phyloP scores from a whole-genome alignment of 768 basidiomycete genomes.

The Gymnopilus dilepis region DNA sequence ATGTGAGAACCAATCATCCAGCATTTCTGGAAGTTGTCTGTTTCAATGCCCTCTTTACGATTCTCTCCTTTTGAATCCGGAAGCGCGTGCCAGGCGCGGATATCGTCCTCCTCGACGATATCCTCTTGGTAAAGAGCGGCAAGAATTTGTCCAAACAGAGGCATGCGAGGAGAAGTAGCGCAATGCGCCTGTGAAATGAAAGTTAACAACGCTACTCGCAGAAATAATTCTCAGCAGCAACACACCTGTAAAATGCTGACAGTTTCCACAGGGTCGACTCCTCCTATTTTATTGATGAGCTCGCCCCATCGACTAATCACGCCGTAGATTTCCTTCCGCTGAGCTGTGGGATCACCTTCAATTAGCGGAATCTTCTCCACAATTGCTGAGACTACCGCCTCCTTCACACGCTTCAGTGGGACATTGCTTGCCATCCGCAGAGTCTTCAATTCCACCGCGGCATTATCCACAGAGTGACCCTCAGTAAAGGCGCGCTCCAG shows the following conservation, averaged over 20 bases:
- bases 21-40: constrained; percentile 67
- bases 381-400: constrained; percentile 87
- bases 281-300: constrained; percentile 81
- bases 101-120: constrained; percentile 87
- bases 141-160: constrained; percentile 85
- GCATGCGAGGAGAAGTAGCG: constrained; percentile 61
- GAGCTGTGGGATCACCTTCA: constrained; percentile 56
- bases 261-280: constrained; percentile 82
- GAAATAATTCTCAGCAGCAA: not conserved
- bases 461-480: constrained; percentile 90
- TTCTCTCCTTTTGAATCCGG: constrained; percentile 51
- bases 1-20: constrained; percentile 75
- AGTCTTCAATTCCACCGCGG: constrained; percentile 93
- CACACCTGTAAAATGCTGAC: constrained; percentile 78
- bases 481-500: constrained; percentile 93
- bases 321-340: constrained; percentile 67
- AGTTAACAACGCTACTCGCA: not conserved
- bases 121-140: constrained; percentile 91
- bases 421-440: constrained; percentile 98
- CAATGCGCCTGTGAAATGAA: constrained; percentile 60
- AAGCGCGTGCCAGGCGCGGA: constrained; percentile 82
- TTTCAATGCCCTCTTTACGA: constrained; percentile 32
- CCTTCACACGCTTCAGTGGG: constrained; percentile 79
- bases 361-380: constrained; percentile 73
- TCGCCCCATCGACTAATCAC: constrained; percentile 83